Base-by-base conservation (phyloP, 2,329 filamentous ascomycete genomes). In the Pseudocercospora fijiensis region DNA sequence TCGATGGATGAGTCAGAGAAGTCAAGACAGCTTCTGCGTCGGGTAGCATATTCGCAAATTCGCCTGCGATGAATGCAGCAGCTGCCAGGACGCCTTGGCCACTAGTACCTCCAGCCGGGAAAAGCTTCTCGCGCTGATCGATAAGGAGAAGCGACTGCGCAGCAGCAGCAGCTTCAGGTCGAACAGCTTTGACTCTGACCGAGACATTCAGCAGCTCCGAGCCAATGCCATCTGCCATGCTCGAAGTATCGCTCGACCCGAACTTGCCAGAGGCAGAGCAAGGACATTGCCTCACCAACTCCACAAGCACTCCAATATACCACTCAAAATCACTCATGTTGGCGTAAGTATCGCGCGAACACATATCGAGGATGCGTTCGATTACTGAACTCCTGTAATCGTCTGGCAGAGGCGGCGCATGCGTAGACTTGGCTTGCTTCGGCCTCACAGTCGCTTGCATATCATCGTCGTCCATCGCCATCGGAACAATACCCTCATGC, bases 261-360 rank as follows among this genome's bases (percentile, higher is more conserved):
- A 70, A 70, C 47, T 43, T 62, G 20, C 66, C 60, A 26, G 60
- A 41, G 1, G 66, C 45, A 20, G 63, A 57, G n/a, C n/a, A n/a
- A 1, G 81, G 88, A 82, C 78, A 91, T 83, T 74, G 79, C 51
- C 89, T 87, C 45, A 97, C 87, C 13, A 99, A 84, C 74, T 96
- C 92, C 4, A 91, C 89, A 28, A 99, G 80, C 27, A 96, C 86
- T 69, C 95, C 91, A 69, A 98, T 90, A 76, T 98, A 98, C 95
- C 95, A 99, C 70, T 97, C 94, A 76, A 99, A 99, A 75, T 99
- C 94, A 58, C 84, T 81, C 55, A 99, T 83, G 73, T 92, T 91
- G 43, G 85, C 85, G 76, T 98, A 99, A 65, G 92, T 96, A 68
- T 93, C 90, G 68, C 88, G 87, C 8, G 92, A 91, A 76, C 94